These are phyloP conservation scores for Saururus chinensis DNA, from an alignment of 164 flowering plant species.

Conservation along the genomic window DNA sequence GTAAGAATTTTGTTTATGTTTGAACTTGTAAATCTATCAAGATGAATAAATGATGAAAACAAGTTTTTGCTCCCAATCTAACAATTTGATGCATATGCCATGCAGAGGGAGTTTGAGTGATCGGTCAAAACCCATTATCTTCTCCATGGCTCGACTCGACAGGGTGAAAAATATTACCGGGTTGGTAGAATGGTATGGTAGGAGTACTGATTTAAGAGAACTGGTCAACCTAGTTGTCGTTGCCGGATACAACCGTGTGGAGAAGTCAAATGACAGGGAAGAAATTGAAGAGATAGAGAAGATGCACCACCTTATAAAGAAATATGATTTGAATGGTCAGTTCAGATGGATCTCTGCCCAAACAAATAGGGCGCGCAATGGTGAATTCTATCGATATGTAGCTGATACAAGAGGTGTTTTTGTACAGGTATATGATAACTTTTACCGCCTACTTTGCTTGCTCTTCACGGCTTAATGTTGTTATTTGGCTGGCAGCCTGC, in stretches of 20 bases:
- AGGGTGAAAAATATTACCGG: slow-evolving; percentile 90
- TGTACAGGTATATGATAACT: slow-evolving; percentile 55
- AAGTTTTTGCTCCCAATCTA: neutral
- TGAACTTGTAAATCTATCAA: neutral
- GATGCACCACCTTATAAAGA: slow-evolving; percentile 71
- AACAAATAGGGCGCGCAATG: slow-evolving; percentile 79
- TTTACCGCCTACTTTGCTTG: neutral
- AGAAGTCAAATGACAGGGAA: slow-evolving; percentile 80
- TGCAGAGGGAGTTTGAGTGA: slow-evolving; percentile 68
- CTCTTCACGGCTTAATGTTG: neutral
- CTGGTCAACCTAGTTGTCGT: slow-evolving; percentile 74
- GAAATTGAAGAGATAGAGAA: slow-evolving; percentile 87
- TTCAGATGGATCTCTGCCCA: slow-evolving; percentile 82
- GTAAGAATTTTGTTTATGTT: slow-evolving; percentile 32
- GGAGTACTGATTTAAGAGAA: slow-evolving; percentile 52
- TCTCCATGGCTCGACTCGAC: slow-evolving; percentile 98
- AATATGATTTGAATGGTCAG: slow-evolving; percentile 67
- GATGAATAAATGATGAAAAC: no score
- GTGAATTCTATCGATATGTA: slow-evolving; percentile 90
- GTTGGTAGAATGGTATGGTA: slow-evolving; percentile 73
- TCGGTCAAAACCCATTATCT: slow-evolving; percentile 77
- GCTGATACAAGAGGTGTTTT: slow-evolving; percentile 86
- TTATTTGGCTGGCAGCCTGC: slow-evolving; percentile 65
- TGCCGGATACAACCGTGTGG: slow-evolving; percentile 74
- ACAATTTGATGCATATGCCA: neutral